These are phyloP conservation scores for Cutaneotrichosporon sp. DNA, from an alignment of 1,284 basidiomycete species.

Conservation along the genomic window DNA sequence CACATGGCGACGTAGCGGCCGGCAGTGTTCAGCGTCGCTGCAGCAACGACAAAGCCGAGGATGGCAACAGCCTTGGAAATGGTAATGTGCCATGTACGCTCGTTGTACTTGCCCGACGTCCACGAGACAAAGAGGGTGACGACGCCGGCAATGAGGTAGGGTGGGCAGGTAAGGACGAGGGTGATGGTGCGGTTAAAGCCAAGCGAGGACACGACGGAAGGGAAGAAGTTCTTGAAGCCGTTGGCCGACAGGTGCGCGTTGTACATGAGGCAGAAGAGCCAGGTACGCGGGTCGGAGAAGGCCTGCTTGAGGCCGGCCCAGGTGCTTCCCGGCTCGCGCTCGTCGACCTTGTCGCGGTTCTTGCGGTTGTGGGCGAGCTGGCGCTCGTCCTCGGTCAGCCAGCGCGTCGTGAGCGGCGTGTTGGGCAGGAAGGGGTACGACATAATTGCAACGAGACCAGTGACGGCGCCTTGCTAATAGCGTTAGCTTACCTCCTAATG, in stretches of 20 bases:
- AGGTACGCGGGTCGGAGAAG: constrained; percentile 28
- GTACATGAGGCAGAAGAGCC: constrained; percentile 30
- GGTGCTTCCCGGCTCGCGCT: constrained; percentile 23
- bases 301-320: constrained; percentile 33
- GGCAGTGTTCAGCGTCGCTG: constrained; percentile 27
- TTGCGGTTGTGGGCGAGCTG: constrained; percentile 19
- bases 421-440: constrained; percentile 17
- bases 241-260: constrained; percentile 28
- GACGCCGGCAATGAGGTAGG: constrained; percentile 32
- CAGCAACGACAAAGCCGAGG: constrained; percentile 32
- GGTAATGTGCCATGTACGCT: constrained; percentile 31
- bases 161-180: constrained; percentile 44
- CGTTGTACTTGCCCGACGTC: constrained; percentile 28
- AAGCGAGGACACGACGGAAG: constrained; percentile 29
- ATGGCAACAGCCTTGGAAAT: constrained; percentile 24
- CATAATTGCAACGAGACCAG: constrained; percentile 14
- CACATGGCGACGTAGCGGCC: constrained; percentile 32
- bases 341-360: constrained; percentile 27
- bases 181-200: constrained; percentile 40
- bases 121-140: constrained; percentile 22
- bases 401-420: constrained; percentile 16
- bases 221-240: constrained; percentile 36
- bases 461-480: constrained; percentile 12
- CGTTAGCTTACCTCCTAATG: background rate
- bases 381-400: constrained; percentile 15